A percentile compares a stretch with the other conserved stretches of the same genome.
Conservation (phyloP, 345 rosid genomes). For the Firmiana major region DNA sequence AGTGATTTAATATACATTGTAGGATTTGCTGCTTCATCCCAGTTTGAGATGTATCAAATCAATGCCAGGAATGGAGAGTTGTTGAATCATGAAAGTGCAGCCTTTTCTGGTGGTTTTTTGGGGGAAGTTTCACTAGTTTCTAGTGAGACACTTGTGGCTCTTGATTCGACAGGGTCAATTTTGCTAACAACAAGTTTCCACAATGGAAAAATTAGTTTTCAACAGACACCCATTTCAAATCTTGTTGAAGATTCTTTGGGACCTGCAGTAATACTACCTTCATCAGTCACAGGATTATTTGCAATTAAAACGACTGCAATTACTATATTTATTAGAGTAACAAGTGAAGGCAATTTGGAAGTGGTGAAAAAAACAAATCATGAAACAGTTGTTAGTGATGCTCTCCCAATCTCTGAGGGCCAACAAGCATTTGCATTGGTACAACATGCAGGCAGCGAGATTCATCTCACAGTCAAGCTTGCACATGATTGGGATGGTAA, state of each 20-base stretch:
- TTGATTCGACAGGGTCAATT: conserved; percentile 62
- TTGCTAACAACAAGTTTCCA: conserved; percentile 51
- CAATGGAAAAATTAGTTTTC: conserved; percentile 53
- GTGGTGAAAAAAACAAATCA: conserved; percentile 52
- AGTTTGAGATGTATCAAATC: conserved; percentile 59
- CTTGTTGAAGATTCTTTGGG: conserved; percentile 53
- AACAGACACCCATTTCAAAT: conserved; percentile 48
- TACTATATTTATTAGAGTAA: conserved; percentile 50
- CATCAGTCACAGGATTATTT: conserved; percentile 53
- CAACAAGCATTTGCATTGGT: conserved; percentile 67
- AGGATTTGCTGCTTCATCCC: conserved; percentile 63
- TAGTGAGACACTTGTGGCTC: conserved; percentile 52
- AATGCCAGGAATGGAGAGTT: conserved; percentile 70
- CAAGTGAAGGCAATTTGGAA: conserved; percentile 58
- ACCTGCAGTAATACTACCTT: conserved; percentile 49
- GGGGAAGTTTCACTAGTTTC: conserved; percentile 64
- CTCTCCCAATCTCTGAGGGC: conserved; percentile 57
- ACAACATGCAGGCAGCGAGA: conserved; percentile 55
- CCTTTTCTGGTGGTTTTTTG: conserved; percentile 68
- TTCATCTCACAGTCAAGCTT: conserved; percentile 72
- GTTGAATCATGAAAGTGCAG: conserved; percentile 50
- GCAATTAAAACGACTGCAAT: conserved; percentile 42
- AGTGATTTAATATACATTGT: conserved; percentile 50
- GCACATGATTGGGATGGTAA: conserved; percentile 59
- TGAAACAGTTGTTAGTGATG: conserved; percentile 71